A percentile compares a stretch with the other conserved stretches of the same genome.
These are phyloP conservation scores for Polymyxa betae DNA, from an alignment of 208 protist genomes.

Conservation along the genomic window DNA sequence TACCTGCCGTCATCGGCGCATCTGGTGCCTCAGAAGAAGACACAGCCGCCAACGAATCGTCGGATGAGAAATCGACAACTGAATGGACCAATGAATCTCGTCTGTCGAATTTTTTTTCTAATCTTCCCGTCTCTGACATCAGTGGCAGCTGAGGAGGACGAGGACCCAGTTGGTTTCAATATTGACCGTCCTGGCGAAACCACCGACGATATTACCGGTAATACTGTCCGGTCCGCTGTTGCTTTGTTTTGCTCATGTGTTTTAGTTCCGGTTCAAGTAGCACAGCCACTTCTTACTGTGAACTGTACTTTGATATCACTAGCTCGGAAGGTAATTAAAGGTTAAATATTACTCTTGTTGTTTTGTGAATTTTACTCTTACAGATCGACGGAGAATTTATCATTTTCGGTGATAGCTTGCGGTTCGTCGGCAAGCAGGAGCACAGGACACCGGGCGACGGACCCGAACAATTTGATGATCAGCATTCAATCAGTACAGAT, in stretches of 20 bases:
- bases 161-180: slow-evolving; percentile 29
- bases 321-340: not conserved
- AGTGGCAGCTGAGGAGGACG: not conserved
- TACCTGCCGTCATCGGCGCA: not conserved
- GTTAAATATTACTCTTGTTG: not conserved
- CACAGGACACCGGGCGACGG: not conserved
- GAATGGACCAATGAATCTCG: not conserved
- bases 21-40: not conserved
- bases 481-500: too few relatives aligned
- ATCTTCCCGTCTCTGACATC: not conserved
- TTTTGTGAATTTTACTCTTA: not conserved
- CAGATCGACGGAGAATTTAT: slow-evolving; percentile 41
- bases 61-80: not conserved
- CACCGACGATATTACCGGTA: not conserved
- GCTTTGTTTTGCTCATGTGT: too few relatives aligned
- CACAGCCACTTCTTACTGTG: not conserved
- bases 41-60: not conserved
- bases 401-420: not conserved
- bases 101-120: not conserved
- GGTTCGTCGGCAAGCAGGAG: slow-evolving; percentile 37
- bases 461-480: not conserved
- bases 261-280: too few relatives aligned
- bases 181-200: slow-evolving; percentile 16
- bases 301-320: not conserved
- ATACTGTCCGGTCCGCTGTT: too few relatives aligned